Evolutionary conservation across 495 filamentous ascomycete genomes (phyloP).

Genomic region (Venustampulla echinocandica): DNA sequence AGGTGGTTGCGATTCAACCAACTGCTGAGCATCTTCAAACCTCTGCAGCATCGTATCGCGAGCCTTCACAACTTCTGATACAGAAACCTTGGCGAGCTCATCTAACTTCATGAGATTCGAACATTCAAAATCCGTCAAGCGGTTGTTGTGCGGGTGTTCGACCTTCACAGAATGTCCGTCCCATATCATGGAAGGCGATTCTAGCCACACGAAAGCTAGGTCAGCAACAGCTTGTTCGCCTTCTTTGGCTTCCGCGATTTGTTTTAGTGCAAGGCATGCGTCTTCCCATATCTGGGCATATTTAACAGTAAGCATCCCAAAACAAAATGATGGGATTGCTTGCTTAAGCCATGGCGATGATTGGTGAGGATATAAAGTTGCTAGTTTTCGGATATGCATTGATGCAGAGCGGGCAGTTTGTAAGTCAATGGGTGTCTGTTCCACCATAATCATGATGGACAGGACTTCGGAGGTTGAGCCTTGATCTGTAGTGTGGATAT

Average conservation of each 20-base stretch:
- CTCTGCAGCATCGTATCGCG: conserved; percentile 38
- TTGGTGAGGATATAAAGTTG: conserved; percentile 47
- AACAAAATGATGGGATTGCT: conserved; percentile 73
- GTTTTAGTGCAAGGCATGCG: conserved; percentile 60
- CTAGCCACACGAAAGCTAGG: conserved; percentile 73
- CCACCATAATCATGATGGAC: conserved; percentile 55
- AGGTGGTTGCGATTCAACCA: conserved; percentile 28
- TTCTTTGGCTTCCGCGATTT: conserved; percentile 56
- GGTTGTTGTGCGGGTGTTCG: conserved; percentile 18
- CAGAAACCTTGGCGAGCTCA: conserved; percentile 30
- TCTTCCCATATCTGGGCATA: conserved; percentile 81
- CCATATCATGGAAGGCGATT: conserved; percentile 43
- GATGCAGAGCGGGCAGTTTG: conserved; percentile 65
- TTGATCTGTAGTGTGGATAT: conserved; percentile 31
- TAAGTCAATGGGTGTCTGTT: conserved; percentile 66
- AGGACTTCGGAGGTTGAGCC: conserved; percentile 32
- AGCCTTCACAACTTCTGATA: conserved; percentile 31
- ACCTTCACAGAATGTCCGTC: conserved; percentile 24
- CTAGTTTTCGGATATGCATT: conserved; percentile 77
- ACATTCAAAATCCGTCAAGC: conserved; percentile 67
- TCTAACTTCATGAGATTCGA: conserved; percentile 58
- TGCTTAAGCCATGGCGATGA: conserved; percentile 53
- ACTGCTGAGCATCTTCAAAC: conserved; percentile 42
- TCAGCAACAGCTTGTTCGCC: conserved; percentile 68
- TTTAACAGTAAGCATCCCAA: conserved; percentile 79